Percentiles rank a stretch among this genome's conserved stretches.
Conservation (phyloP, 2,329 filamentous ascomycete species). For the Trichophyton verrucosum region DNA sequence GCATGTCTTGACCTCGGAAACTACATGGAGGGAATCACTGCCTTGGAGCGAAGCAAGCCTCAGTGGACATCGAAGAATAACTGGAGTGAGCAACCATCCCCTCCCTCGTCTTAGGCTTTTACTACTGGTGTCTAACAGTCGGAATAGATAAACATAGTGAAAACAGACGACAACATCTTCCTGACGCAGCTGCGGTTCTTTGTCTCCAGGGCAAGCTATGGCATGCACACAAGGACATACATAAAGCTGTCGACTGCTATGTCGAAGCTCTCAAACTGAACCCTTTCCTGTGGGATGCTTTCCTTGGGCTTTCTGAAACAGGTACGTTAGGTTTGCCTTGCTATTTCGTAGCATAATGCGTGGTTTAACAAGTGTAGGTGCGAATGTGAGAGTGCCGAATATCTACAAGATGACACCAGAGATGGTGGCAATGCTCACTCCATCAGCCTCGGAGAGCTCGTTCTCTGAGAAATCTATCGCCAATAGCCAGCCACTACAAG, state of each 20-base stretch:
- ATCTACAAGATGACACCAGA: slow-evolving; percentile 68
- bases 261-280: slow-evolving; percentile 81
- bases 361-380: slow-evolving; percentile 40
- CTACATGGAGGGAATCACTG: slow-evolving; percentile 67
- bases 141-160: slow-evolving; percentile 57
- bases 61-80: slow-evolving; percentile 63
- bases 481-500: slow-evolving; percentile 25
- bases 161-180: slow-evolving; percentile 57
- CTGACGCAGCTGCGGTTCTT: slow-evolving; percentile 72
- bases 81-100: slow-evolving; percentile 50
- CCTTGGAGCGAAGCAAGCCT: slow-evolving; percentile 68
- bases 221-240: slow-evolving; percentile 63
- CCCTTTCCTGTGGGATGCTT: slow-evolving; percentile 97
- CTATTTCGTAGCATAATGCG: not conserved
- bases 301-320: slow-evolving; percentile 73
- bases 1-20: slow-evolving; percentile 69
- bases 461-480: slow-evolving; percentile 23
- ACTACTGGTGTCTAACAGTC: slow-evolving; percentile 5
- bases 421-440: slow-evolving; percentile 41
- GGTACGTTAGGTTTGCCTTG: slow-evolving; percentile 25
- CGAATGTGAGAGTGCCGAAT: slow-evolving; percentile 67
- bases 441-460: slow-evolving; percentile 22
- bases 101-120: not conserved
- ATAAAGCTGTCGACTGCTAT: slow-evolving; percentile 73
- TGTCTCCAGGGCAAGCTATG: slow-evolving; percentile 82